Base-by-base conservation (phyloP, 257 asterid species). In the Solanum sitiens region DNA sequence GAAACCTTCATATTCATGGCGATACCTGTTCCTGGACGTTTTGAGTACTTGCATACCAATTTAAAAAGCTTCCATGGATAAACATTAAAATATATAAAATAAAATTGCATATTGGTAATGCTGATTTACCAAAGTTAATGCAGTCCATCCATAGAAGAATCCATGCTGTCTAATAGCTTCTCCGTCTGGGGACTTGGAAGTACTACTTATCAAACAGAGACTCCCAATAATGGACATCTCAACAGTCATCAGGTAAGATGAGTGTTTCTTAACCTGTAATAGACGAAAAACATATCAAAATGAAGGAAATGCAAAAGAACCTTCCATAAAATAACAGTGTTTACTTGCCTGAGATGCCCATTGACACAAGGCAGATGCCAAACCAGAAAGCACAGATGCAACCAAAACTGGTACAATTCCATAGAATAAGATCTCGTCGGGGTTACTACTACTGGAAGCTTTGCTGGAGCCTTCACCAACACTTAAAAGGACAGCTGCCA, bases 161-260 rank as follows among this genome's bases (percentile, higher is more conserved):
- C 99, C 99, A 88, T 90, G 97, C 61, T 40, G 89, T 89, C 89
- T 90, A 86, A 95, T 94, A 86, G 98, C 95, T 84, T 91, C 89
- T 89, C 99, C 99, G 89, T 95, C 99, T 11, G 98, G 98, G 89
- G 99, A 97, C 92, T 95, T 94, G 88, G 73, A 95, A 79, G 96
- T 93, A 92, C 99, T 97, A 86, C 93, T 96, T 86, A 95, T 92
- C 90, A 97, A 89, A 93, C 99, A 97, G 87, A 95, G 89, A 88
- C 96, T 95, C 92, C 99, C 99, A 91, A 97, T 93, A 80, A 95
- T 87, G 86, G 99, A 97, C 99, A 97, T 95, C 93, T 97, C 99
- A 88, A 97, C 93, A 39, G 98, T 97, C 99, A 97, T 95, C 96
- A 97, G 87, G 91, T 97, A 97, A 80, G 98, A 94, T 40, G 98